phyloP scores from a whole-genome alignment of 441 rosid genomes.

The Arabidopsis lyrata region DNA sequence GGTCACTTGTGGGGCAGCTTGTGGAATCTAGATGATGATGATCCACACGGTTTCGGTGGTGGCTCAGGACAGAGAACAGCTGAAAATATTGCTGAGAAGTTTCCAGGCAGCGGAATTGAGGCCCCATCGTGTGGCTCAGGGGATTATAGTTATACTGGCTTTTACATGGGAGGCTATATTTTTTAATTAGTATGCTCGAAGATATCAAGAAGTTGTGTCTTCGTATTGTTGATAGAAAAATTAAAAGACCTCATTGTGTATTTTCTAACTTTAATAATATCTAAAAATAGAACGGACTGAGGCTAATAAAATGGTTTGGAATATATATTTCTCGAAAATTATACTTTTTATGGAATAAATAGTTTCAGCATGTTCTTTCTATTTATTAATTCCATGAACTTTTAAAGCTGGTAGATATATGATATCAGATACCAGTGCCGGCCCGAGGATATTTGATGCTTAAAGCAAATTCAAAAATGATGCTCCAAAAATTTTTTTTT shows the following conservation, averaged over 20 bases:
- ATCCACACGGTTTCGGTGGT: constrained; percentile 11
- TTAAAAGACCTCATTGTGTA: constrained; percentile 32
- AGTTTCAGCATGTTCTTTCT: background rate
- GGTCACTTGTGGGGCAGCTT: constrained; percentile 59
- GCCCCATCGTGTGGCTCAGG: constrained; percentile 28
- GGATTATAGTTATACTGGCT: constrained; percentile 32
- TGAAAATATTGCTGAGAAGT: constrained; percentile 17
- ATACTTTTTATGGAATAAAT: constrained; percentile 10
- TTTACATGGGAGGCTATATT: constrained; percentile 34
- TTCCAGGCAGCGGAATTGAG: constrained; percentile 11
- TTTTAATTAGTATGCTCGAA: constrained; percentile 12
- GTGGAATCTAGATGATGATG: constrained; percentile 59
- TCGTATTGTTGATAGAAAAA: constrained; percentile 5
- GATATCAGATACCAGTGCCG: no score
- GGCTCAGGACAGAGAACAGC: constrained; percentile 8
- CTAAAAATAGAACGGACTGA: constrained; percentile 19
- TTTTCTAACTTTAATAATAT: constrained; percentile 22
- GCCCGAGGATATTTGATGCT: no score
- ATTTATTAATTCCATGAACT: background rate
- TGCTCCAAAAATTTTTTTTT: no score
- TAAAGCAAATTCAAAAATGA: no score
- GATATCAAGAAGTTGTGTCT: constrained; percentile 4
- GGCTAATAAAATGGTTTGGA: constrained; percentile 31
- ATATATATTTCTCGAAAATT: background rate
- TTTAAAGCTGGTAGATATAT: background rate